A percentile compares a stretch with the other conserved stretches of the same genome.
Evolutionary conservation across 495 filamentous ascomycete species (phyloP).

Genomic region (Penicillium coprophilum): DNA sequence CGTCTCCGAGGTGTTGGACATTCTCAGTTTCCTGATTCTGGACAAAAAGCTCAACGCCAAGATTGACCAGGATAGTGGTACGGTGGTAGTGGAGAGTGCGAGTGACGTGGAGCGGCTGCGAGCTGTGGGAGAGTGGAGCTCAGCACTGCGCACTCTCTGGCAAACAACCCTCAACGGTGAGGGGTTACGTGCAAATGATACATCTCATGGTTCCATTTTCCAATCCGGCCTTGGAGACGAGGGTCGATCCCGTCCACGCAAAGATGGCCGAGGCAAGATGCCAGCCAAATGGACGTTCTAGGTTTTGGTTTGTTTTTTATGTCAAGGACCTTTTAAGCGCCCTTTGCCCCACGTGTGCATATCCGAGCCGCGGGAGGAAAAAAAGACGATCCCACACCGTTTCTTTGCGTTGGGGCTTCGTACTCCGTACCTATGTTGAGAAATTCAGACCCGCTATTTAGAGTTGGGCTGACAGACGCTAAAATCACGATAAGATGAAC

Average conservation of each 20-base stretch:
- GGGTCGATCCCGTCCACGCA: constrained; percentile 22
- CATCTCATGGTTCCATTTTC: constrained; percentile 33
- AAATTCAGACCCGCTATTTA: constrained; percentile 27
- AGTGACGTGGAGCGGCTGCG: constrained; percentile 71
- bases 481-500: constrained; percentile 27
- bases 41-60: constrained; percentile 81
- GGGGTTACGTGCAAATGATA: constrained; percentile 58
- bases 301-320: neutral
- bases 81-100: constrained; percentile 72
- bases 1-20: constrained; percentile 84
- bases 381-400: constrained; percentile 18
- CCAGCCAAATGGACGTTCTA: constrained; percentile 1
- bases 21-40: constrained; percentile 87
- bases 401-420: constrained; percentile 16
- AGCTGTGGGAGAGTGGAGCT: constrained; percentile 71
- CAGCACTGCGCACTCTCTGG: constrained; percentile 65
- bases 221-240: constrained; percentile 38
- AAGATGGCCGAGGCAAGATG: constrained; percentile 24
- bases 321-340: constrained; percentile 8
- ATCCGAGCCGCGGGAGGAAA: constrained; percentile 13
- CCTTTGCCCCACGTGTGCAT: constrained; percentile 9
- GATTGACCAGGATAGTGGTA: constrained; percentile 85
- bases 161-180: constrained; percentile 69
- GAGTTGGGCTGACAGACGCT: constrained; percentile 33
- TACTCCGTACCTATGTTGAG: neutral